phyloP scores from a whole-genome alignment of 345 rosid genomes.

The Raphanus sativus region DNA sequence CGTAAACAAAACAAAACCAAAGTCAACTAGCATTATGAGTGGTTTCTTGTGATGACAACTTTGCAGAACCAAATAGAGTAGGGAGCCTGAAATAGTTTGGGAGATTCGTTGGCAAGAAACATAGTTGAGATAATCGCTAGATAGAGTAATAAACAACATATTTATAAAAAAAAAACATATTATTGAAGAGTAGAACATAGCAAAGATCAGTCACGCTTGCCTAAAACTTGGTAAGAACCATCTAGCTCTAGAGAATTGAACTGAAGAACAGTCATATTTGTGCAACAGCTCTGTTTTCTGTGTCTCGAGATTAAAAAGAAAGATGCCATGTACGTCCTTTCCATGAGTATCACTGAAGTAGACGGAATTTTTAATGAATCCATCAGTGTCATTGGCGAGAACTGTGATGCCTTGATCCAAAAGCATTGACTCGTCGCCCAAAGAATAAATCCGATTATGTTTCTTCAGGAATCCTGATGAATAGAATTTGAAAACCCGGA shows the following conservation, averaged over 20 bases:
- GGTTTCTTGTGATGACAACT: neutral
- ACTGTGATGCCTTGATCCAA: neutral
- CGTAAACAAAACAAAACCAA: neutral
- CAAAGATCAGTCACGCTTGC: neutral
- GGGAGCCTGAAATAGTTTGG: neutral
- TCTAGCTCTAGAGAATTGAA: neutral
- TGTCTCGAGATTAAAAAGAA: neutral
- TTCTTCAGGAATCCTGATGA: neutral
- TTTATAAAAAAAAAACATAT: neutral
- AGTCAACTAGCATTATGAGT: neutral
- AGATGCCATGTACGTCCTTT: neutral
- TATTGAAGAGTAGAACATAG: neutral
- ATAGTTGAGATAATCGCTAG: neutral
- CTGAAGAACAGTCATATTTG: neutral
- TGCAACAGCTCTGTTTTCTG: neutral
- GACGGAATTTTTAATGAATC: neutral
- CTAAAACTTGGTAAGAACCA: neutral
- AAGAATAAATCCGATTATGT: neutral
- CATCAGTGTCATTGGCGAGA: neutral
- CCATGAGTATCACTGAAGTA: neutral
- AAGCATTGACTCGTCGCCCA: neutral
- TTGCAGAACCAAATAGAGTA: neutral
- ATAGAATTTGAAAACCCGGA: neutral
- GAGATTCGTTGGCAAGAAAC: neutral
- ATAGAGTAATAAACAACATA: neutral